phyloP scores from a whole-genome alignment of 331 rosid species.

The Quercus lobata region DNA sequence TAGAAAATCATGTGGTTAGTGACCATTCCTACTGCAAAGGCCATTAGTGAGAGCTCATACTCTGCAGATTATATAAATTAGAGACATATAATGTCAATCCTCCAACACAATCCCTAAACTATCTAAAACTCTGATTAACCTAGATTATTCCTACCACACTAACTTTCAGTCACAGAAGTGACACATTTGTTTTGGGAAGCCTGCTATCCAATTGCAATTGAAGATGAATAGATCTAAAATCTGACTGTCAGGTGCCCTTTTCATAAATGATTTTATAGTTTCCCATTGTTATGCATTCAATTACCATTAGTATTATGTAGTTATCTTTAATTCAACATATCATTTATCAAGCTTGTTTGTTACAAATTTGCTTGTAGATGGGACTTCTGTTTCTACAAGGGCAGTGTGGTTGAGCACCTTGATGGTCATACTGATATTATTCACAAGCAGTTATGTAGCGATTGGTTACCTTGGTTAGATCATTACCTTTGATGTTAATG shows the following conservation, averaged over 20 bases:
- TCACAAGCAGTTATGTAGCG: slow-evolving; percentile 67
- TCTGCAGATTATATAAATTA: slow-evolving; percentile 15
- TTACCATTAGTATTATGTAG: background rate
- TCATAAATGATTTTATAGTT: background rate
- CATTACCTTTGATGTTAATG: slow-evolving; percentile 20
- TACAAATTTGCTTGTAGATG: slow-evolving; percentile 51
- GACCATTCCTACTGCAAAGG: slow-evolving; percentile 12
- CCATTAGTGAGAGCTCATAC: slow-evolving; percentile 14
- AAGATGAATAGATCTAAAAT: slow-evolving; percentile 1
- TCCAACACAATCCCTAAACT: background rate
- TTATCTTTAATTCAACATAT: background rate
- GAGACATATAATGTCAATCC: slow-evolving; percentile 9
- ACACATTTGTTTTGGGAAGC: background rate
- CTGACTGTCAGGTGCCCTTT: slow-evolving; percentile 11
- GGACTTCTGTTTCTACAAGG: slow-evolving; percentile 82
- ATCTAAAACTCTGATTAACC: background rate
- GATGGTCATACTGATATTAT: slow-evolving; percentile 94
- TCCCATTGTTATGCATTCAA: background rate
- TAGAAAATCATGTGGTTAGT: background rate
- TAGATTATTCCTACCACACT: background rate
- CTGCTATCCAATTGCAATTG: background rate
- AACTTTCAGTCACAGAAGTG: background rate
- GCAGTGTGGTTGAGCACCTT: slow-evolving; percentile 79
- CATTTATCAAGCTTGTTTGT: background rate
- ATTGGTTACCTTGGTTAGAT: slow-evolving; percentile 86